phyloP scores from a whole-genome alignment of 306 rosid species.

The Lupinus albus region DNA sequence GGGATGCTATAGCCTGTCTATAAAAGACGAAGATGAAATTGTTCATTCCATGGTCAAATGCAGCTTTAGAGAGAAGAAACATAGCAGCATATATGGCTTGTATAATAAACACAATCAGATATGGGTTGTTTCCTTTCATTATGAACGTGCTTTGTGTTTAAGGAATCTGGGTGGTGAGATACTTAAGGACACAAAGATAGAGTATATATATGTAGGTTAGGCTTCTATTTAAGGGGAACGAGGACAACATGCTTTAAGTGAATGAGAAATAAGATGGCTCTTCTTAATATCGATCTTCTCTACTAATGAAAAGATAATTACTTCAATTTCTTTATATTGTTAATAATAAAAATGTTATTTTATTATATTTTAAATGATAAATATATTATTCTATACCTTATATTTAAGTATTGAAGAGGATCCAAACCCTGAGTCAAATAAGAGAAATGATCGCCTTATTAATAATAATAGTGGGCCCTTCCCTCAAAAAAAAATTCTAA shows the following conservation, averaged over 20 bases:
- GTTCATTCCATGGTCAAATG: conserved; percentile 84
- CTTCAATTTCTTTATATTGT: too few species aligned
- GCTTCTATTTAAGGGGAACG: conserved; percentile 4
- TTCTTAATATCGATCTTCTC: too few species aligned
- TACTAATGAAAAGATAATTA: too few species aligned
- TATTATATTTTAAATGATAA: too few species aligned
- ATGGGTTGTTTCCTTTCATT: conserved; percentile 45
- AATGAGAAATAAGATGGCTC: conserved; percentile 27
- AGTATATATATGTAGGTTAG: neutral
- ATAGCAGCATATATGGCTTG: conserved; percentile 70
- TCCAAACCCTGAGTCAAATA: too few species aligned
- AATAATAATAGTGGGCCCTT: too few species aligned
- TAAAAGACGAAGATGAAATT: conserved; percentile 72
- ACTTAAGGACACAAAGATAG: conserved; percentile 3
- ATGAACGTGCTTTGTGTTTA: neutral
- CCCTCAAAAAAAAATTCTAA: too few species aligned
- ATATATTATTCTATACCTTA: too few species aligned
- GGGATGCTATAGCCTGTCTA: conserved; percentile 67
- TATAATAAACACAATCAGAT: conserved; percentile 49
- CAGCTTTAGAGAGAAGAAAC: conserved; percentile 71
- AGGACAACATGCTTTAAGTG: neutral
- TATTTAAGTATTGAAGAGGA: too few species aligned
- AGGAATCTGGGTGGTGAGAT: neutral
- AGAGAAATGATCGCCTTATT: too few species aligned
- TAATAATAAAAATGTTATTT: too few species aligned